Conservation (phyloP, 2,329 filamentous ascomycete genomes). For the Conoideocrella luteorostrata region DNA sequence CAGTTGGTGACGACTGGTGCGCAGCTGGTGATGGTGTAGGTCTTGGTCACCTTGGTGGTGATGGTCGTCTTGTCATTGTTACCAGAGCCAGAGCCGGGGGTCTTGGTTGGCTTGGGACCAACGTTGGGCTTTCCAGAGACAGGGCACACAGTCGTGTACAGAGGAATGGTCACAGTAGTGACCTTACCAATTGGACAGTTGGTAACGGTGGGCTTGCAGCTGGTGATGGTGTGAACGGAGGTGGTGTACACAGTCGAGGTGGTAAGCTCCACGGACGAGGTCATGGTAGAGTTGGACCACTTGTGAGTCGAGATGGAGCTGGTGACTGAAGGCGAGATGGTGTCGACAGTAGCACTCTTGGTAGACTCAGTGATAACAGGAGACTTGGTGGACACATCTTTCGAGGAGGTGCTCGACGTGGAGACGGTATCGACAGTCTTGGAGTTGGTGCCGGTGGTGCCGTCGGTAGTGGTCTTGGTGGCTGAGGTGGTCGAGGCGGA, state of each 20-base stretch:
- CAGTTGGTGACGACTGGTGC: conserved; percentile 53
- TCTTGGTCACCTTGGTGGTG: conserved; percentile 47
- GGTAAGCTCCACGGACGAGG: conserved; percentile 26
- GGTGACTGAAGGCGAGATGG: no score
- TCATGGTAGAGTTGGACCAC: conserved; percentile 15
- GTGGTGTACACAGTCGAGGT: conserved; percentile 30
- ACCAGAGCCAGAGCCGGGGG: no score
- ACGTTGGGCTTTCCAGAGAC: conserved; percentile 15
- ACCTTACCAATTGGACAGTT: conserved; percentile 27
- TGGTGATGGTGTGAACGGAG: conserved; percentile 41
- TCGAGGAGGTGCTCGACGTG: not conserved
- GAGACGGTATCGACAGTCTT: not conserved
- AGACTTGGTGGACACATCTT: not conserved
- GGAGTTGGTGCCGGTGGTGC: not conserved
- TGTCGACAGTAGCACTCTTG: no score
- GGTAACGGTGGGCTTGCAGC: conserved; percentile 36
- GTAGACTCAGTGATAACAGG: not conserved
- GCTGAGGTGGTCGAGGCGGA: not conserved
- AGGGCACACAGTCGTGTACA: conserved; percentile 37
- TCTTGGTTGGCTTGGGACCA: no score
- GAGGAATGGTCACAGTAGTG: conserved; percentile 29
- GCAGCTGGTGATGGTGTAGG: conserved; percentile 53
- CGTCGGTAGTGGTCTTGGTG: not conserved
- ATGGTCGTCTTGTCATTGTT: conserved; percentile 28
- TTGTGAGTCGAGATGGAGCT: not conserved